Base-by-base conservation (phyloP, 129 eudicot species). In the Arctium minus region DNA sequence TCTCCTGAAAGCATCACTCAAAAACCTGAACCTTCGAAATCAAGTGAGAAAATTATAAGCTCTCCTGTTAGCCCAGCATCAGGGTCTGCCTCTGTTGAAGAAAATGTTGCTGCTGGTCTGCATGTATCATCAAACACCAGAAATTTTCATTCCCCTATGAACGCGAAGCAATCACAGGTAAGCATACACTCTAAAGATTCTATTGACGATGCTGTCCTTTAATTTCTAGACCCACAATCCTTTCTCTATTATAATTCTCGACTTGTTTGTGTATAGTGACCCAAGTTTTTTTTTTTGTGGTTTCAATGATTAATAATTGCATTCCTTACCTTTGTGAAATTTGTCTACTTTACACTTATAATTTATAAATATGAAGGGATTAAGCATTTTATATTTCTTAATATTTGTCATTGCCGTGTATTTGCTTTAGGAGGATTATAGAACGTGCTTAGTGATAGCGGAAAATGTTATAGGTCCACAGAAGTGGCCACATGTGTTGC, bases 1-100 rank as follows among this genome's bases (percentile, higher is more conserved):
- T 60, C 69, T 75, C 88, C 86, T 11, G 90, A 83, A 53, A 89
- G 78, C 80, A 83, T 86, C 70, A 30, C 84, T n/a, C 60, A 82
- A 36, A 90, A 87, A 76, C 77, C 89, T 37, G 94, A 88, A 81
- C 79, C 88, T 82, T 86, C 86, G 73, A 93, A 91, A 69, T 84
- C 97, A 36, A 79, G 79, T 74, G 98, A 93, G 81, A 89, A 90
- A 79, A 85, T 77, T 67, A 53, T 81, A 40, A 88, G 68, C 74
- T 88, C 94, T 31, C 94, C 89, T 74, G 85, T 80, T 38, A 91
- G 90, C 78, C 87, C 88, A 62, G 72, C 85, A 81, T 79, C 91
- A 37, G 93, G 78, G 17, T 82, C 94, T 71, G 78, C 83, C 35
- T 83, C 87, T n/a, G 80, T 70, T 78, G 89, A 85, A 35, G 89